Conservation (phyloP, 2,329 filamentous ascomycete species). For the Ophiostoma populinum region DNA sequence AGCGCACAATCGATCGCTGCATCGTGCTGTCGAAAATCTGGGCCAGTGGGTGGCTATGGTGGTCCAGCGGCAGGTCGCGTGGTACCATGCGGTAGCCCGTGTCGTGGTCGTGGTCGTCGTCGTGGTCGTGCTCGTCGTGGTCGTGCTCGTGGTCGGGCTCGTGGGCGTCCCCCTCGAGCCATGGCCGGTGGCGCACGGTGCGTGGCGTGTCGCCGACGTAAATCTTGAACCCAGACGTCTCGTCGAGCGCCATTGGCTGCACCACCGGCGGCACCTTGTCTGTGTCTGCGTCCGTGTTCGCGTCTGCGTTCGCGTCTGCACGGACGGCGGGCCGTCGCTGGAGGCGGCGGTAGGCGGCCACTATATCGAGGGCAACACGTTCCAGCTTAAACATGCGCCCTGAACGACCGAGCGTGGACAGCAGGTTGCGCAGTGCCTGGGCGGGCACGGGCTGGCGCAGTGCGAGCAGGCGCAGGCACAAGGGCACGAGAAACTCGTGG, state of each 20-base stretch:
- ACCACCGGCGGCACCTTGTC: not conserved
- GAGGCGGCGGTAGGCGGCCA: slow-evolving; percentile 19
- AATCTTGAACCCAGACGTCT: slow-evolving; percentile 24
- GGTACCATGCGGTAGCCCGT: slow-evolving; percentile 20
- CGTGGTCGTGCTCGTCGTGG: too few relatives aligned
- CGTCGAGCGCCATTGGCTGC: slow-evolving; percentile 9
- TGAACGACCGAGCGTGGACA: slow-evolving; percentile 27
- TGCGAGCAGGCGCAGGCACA: slow-evolving; percentile 21
- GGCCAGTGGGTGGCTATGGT: slow-evolving; percentile 28
- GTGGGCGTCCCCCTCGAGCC: too few relatives aligned
- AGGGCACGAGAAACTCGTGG: slow-evolving; percentile 17
- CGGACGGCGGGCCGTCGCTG: slow-evolving; percentile 1
- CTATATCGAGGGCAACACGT: slow-evolving; percentile 24
- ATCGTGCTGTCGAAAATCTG: slow-evolving; percentile 23
- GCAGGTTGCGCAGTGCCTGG: slow-evolving; percentile 25
- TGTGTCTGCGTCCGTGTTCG: not conserved
- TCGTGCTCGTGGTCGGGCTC: too few relatives aligned
- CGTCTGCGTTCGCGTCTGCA: slow-evolving; percentile 8
- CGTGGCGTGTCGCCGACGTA: slow-evolving; percentile 27
- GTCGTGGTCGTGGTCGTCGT: slow-evolving; percentile 19
- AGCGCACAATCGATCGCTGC: slow-evolving; percentile 13
- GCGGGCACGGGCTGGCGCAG: slow-evolving; percentile 24
- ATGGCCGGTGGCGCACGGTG: too few relatives aligned
- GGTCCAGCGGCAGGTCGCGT: slow-evolving; percentile 24
- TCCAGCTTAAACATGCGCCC: slow-evolving; percentile 28